A percentile compares a stretch with the other conserved stretches of the same genome.
phyloP scores from a whole-genome alignment of 2,329 filamentous ascomycete species.

The Phialophora macrospora region DNA sequence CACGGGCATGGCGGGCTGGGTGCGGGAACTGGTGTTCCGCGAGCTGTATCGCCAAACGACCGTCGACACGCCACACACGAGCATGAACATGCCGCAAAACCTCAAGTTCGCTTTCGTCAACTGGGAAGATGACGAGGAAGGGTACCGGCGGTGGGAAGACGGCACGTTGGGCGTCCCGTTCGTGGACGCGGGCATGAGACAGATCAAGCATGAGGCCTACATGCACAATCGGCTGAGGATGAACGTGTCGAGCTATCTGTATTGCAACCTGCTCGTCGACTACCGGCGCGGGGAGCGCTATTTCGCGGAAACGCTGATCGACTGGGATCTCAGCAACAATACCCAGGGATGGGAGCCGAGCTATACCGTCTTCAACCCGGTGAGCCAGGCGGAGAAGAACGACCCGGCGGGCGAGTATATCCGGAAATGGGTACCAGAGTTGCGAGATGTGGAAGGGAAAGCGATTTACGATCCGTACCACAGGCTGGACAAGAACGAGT shows the following conservation, averaged over 20 bases:
- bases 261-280: conserved; percentile 56
- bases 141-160: conserved; percentile 56
- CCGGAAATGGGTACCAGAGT: conserved; percentile 74
- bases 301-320: conserved; percentile 55
- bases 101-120: conserved; percentile 58
- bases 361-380: conserved; percentile 73
- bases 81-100: conserved; percentile 58
- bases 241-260: conserved; percentile 56
- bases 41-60: conserved; percentile 58
- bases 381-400: conserved; percentile 78
- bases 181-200: conserved; percentile 59
- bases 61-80: conserved; percentile 53
- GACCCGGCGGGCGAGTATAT: conserved; percentile 73
- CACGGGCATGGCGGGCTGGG: conserved; percentile 51
- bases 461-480: conserved; percentile 56
- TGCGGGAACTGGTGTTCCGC: conserved; percentile 58
- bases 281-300: conserved; percentile 58
- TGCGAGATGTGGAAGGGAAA: conserved; percentile 63
- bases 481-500: conserved; percentile 52
- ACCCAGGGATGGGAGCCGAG: conserved; percentile 59
- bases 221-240: conserved; percentile 60
- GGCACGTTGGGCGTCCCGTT: conserved; percentile 56
- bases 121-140: conserved; percentile 58
- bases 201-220: conserved; percentile 55
- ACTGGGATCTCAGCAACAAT: conserved; percentile 53